Percentiles rank a stretch among this genome's conserved stretches.
Evolutionary conservation across 495 filamentous ascomycete genomes (phyloP).

Genomic region (Chaetomium fimeti): DNA sequence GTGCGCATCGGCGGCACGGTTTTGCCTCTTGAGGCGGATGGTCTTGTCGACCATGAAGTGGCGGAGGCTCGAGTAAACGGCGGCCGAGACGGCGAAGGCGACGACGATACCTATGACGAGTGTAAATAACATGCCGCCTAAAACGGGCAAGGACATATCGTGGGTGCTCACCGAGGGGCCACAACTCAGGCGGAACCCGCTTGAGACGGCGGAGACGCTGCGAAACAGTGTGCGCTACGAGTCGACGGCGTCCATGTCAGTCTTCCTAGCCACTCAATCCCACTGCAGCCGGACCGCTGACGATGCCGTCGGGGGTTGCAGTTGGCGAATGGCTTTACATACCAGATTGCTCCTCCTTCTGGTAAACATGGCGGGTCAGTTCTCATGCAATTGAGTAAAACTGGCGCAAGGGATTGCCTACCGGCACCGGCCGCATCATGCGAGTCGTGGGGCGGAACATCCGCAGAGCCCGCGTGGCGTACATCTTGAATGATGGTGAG

Average conservation of each 20-base stretch:
- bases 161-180: conserved; percentile 77
- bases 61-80: conserved; percentile 71
- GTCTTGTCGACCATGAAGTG: conserved; percentile 90
- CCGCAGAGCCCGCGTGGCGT: conserved; percentile 58
- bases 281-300: neutral
- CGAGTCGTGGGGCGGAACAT: conserved; percentile 59
- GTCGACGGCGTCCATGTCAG: conserved; percentile 28
- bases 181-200: conserved; percentile 89
- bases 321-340: conserved; percentile 47
- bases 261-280: neutral
- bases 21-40: conserved; percentile 69
- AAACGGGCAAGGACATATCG: neutral
- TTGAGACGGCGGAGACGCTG: conserved; percentile 83
- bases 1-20: conserved; percentile 43
- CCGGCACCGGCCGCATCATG: conserved; percentile 76
- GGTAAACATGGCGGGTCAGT: conserved; percentile 38
- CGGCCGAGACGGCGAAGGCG: conserved; percentile 62
- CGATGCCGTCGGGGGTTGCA: conserved; percentile 2
- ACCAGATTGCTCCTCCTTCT: conserved; percentile 87
- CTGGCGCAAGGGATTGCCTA: conserved; percentile 49
- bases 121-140: conserved; percentile 9
- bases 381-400: conserved; percentile 30
- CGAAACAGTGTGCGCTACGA: conserved; percentile 89
- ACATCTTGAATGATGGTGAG: conserved; percentile 55
- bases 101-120: conserved; percentile 72